A percentile compares a stretch with the other conserved stretches of the same genome.
phyloP scores from a whole-genome alignment of 2,329 filamentous ascomycete species.

The Cadophora sp. region DNA sequence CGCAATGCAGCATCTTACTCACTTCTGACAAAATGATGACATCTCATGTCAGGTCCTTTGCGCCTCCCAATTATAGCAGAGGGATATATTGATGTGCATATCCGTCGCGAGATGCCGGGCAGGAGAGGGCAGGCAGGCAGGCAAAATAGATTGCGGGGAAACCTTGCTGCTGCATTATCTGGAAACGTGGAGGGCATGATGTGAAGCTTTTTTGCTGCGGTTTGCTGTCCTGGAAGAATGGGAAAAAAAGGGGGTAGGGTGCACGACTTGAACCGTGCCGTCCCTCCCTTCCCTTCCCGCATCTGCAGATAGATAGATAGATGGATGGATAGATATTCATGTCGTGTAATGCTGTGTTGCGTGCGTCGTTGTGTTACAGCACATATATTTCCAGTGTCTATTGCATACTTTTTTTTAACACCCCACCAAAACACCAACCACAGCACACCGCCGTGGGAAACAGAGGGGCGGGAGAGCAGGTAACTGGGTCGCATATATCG shows the following conservation, averaged over 20 bases:
- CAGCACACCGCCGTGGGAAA: neutral
- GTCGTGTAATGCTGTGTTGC: neutral
- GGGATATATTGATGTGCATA: neutral
- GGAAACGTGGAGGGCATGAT: constrained; percentile 14
- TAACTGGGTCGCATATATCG: constrained; percentile 12
- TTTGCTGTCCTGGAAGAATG: neutral
- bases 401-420: neutral
- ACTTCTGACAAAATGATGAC: constrained; percentile 16
- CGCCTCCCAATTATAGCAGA: neutral
- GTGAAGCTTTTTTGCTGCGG: neutral
- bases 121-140: neutral
- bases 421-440: neutral
- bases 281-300: constrained; percentile 13
- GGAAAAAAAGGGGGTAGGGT: neutral
- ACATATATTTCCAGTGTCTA: neutral
- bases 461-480: neutral
- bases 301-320: neutral
- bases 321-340: neutral
- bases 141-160: constrained; percentile 13
- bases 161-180: constrained; percentile 12
- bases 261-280: constrained; percentile 27
- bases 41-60: neutral
- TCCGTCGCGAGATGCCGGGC: neutral
- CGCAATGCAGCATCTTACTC: constrained; percentile 10
- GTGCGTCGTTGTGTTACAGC: constrained; percentile 8